These are phyloP conservation scores for Bretschneidera sinensis DNA, from an alignment of 345 rosid genomes.

Conservation along the genomic window DNA sequence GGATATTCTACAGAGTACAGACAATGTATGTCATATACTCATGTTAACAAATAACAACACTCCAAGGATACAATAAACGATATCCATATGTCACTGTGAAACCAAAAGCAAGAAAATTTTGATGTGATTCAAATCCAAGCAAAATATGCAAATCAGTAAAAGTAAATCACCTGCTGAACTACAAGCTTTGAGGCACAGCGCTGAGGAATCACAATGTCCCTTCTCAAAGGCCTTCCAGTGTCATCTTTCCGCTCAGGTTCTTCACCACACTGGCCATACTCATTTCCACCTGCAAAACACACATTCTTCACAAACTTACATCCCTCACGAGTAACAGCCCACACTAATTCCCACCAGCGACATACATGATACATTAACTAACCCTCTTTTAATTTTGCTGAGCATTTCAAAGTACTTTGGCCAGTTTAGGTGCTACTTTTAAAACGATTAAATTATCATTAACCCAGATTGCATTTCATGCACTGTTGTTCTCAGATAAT, in stretches of 20 bases:
- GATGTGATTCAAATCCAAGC: neutral
- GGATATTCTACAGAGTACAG: no score
- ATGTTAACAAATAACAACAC: no score
- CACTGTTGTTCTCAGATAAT: neutral
- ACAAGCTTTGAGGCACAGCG: constrained; percentile 87
- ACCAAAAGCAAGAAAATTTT: neutral
- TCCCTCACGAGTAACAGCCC: neutral
- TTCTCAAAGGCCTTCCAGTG: constrained; percentile 68
- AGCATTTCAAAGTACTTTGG: no score
- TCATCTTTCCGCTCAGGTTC: constrained; percentile 90
- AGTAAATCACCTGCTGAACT: constrained; percentile 71
- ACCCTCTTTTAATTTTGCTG: no score
- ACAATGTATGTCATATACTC: no score
- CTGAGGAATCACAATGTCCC: constrained; percentile 89
- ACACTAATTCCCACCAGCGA: neutral
- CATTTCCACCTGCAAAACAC: constrained; percentile 74
- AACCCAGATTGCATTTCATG: no score
- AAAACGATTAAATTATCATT: no score
- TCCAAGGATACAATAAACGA: no score
- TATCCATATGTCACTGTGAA: neutral
- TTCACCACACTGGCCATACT: constrained; percentile 99
- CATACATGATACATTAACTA: neutral
- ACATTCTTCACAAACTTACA: constrained; percentile 4
- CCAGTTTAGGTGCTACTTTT: no score
- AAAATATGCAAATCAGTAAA: neutral